Conservation (phyloP, 1,139 yeast genomes). For the Zygosaccharomyces sapae region DNA sequence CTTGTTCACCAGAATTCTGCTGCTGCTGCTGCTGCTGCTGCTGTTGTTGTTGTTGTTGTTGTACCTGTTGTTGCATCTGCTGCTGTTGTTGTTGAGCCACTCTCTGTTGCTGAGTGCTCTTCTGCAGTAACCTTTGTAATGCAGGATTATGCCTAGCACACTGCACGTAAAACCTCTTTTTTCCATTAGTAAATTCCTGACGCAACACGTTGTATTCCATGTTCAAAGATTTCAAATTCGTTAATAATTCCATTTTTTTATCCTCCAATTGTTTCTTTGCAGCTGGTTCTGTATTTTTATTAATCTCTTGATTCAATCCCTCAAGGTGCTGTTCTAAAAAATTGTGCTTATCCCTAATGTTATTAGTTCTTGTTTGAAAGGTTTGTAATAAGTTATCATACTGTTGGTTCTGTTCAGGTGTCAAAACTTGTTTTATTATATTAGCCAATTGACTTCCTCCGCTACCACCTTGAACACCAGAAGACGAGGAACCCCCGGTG, state of each 20-base stretch:
- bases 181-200: conserved; percentile 32
- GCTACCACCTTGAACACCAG: conserved; percentile 12
- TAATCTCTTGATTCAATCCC: conserved; percentile 30
- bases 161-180: conserved; percentile 35
- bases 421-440: conserved; percentile 30
- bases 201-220: conserved; percentile 29
- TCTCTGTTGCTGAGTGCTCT: conserved; percentile 30
- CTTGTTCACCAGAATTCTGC: conserved; percentile 13
- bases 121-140: conserved; percentile 32
- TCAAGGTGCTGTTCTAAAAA: conserved; percentile 34
- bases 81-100: conserved; percentile 22
- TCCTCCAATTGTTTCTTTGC: conserved; percentile 31
- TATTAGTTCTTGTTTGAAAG: conserved; percentile 34
- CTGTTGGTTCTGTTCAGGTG: conserved; percentile 35
- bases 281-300: conserved; percentile 28
- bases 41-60: too few relatives aligned
- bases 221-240: conserved; percentile 27
- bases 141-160: conserved; percentile 35
- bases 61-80: conserved; percentile 20
- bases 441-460: conserved; percentile 24
- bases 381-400: conserved; percentile 33
- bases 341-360: conserved; percentile 32
- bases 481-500: conserved; percentile 6
- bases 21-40: conserved; percentile 9
- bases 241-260: conserved; percentile 29